phyloP scores from a whole-genome alignment of 139 green algal species.

The Chlamydomonas applanata region DNA sequence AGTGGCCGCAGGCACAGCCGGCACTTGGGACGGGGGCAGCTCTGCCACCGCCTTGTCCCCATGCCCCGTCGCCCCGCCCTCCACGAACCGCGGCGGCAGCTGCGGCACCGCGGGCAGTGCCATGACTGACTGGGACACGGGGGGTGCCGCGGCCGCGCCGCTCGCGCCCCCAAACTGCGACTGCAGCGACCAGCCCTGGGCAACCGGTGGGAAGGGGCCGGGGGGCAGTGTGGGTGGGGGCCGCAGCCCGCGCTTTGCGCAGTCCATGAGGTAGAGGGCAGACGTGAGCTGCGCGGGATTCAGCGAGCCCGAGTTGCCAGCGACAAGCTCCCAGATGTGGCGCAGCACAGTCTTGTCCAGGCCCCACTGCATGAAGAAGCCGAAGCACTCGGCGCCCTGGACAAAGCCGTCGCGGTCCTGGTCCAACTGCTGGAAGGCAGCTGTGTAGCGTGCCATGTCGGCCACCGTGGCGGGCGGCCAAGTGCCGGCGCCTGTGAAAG shows the following conservation, averaged over 20 bases:
- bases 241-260: constrained; percentile 25
- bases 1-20: neutral
- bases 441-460: constrained; percentile 60
- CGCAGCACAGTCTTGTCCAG: constrained; percentile 71
- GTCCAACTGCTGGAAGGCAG: constrained; percentile 72
- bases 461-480: constrained; percentile 53
- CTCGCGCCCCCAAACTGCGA: constrained; percentile 39
- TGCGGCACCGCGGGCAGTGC: constrained; percentile 14
- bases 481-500: neutral
- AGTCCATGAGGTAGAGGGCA: constrained; percentile 82
- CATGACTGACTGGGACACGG: neutral
- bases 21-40: constrained; percentile 9
- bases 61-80: neutral
- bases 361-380: constrained; percentile 74
- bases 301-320: constrained; percentile 59
- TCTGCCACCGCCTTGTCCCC: neutral
- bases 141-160: constrained; percentile 9
- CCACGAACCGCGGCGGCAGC: neutral
- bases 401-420: constrained; percentile 67
- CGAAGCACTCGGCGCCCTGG: constrained; percentile 77
- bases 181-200: constrained; percentile 33
- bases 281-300: constrained; percentile 67
- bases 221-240: constrained; percentile 37
- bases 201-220: constrained; percentile 44
- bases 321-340: constrained; percentile 62